Conservation (phyloP, 2,329 filamentous ascomycete species). For the Hypoxylon sp. region DNA sequence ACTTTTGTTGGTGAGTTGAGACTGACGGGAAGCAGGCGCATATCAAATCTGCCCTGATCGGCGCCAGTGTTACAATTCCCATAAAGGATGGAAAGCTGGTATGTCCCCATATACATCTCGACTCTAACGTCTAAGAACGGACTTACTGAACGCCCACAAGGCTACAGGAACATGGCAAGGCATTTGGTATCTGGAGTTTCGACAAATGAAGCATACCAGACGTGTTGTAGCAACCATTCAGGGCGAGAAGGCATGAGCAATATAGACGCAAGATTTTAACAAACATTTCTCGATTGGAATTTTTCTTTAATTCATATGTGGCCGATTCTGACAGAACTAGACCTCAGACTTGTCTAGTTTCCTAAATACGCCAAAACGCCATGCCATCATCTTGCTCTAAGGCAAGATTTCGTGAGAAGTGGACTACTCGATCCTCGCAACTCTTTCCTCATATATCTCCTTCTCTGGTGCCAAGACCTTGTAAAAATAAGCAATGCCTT, state of each 20-base stretch:
- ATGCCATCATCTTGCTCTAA: conserved; percentile 14
- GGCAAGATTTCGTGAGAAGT: not conserved
- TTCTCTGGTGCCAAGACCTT: not conserved
- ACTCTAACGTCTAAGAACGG: conserved; percentile 4
- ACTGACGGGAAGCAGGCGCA: conserved; percentile 73
- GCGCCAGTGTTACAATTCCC: conserved; percentile 90
- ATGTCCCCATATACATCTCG: conserved; percentile 49
- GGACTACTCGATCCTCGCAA: not conserved
- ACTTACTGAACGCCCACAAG: conserved; percentile 51
- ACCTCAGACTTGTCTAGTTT: conserved; percentile 6
- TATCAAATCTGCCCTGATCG: conserved; percentile 91
- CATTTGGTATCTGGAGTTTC: conserved; percentile 96
- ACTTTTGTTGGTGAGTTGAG: not conserved
- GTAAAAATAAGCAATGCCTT: not conserved
- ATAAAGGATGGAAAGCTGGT: conserved; percentile 88
- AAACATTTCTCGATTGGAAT: conserved; percentile 2
- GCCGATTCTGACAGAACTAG: not conserved
- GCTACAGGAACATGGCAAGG: conserved; percentile 83
- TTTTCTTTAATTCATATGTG: conserved; percentile 18
- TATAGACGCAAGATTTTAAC: conserved; percentile 8
- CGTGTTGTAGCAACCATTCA: conserved; percentile 94
- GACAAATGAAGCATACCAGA: conserved; percentile 80
- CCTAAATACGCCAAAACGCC: conserved; percentile 29
- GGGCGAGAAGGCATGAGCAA: conserved; percentile 75
- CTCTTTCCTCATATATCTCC: not conserved